phyloP scores from a whole-genome alignment of 352 stramenopile genomes.

The Phytophthora pluvialis region DNA sequence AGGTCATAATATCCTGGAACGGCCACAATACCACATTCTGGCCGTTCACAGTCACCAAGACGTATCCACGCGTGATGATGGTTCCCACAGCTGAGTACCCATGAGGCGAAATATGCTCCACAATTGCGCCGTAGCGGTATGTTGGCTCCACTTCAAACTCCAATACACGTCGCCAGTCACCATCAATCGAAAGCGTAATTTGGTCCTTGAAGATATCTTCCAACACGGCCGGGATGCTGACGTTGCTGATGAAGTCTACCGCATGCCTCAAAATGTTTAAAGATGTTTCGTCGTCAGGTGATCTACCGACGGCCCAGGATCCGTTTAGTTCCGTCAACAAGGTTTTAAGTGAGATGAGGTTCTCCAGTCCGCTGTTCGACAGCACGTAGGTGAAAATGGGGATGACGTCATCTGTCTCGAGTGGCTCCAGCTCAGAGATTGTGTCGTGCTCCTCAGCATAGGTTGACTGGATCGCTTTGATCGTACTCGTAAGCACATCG shows the following conservation, averaged over 20 bases:
- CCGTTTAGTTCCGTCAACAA: constrained; percentile 80
- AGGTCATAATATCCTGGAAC: constrained; percentile 67
- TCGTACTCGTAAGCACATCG: constrained; percentile 73
- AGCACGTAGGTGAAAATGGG: constrained; percentile 92
- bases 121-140: constrained; percentile 83
- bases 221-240: constrained; percentile 86
- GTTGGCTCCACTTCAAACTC: constrained; percentile 86
- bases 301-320: constrained; percentile 64
- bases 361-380: constrained; percentile 86
- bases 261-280: constrained; percentile 81
- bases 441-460: constrained; percentile 80
- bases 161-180: constrained; percentile 80
- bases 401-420: constrained; percentile 88
- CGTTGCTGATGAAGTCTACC: constrained; percentile 86
- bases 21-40: constrained; percentile 90
- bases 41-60: constrained; percentile 87
- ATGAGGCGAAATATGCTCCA: constrained; percentile 80
- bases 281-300: constrained; percentile 66
- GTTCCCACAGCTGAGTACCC: constrained; percentile 74
- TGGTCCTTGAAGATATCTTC: constrained; percentile 93
- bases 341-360: constrained; percentile 81
- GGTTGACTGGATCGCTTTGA: constrained; percentile 79
- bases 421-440: constrained; percentile 50
- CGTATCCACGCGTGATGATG: constrained; percentile 77
- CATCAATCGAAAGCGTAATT: constrained; percentile 89